phyloP scores from a whole-genome alignment of 1,139 yeast species.

The Magnusiomyces sp. region DNA sequence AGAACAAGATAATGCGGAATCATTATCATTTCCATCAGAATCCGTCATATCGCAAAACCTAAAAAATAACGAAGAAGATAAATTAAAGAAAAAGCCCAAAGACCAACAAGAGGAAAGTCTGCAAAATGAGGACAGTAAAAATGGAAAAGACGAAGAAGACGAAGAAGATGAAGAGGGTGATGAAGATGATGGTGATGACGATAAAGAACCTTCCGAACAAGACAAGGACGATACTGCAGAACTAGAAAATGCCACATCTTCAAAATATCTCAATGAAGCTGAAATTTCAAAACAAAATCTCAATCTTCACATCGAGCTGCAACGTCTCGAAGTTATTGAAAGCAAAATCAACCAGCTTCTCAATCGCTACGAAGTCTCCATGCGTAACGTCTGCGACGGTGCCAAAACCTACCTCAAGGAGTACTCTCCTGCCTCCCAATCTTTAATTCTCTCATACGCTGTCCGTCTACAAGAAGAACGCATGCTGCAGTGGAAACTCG shows the following conservation, averaged over 20 bases:
- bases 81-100: not conserved
- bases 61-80: no score
- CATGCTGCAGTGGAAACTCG: conserved; percentile 14
- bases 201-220: not conserved
- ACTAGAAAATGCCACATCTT: not conserved
- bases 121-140: not conserved
- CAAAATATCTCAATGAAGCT: conserved; percentile 1
- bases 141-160: not conserved
- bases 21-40: no score
- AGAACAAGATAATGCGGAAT: no score
- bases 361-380: conserved; percentile 19
- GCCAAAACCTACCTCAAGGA: conserved; percentile 18
- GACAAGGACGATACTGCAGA: not conserved
- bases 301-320: conserved; percentile 22
- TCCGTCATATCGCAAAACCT: no score
- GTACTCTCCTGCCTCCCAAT: conserved; percentile 17
- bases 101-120: conserved; percentile 1
- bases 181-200: not conserved
- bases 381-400: conserved; percentile 18
- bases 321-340: conserved; percentile 22
- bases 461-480: conserved; percentile 19
- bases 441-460: conserved; percentile 20
- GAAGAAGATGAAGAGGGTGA: not conserved
- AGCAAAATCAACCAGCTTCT: conserved; percentile 18
- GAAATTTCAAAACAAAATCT: conserved; percentile 16